Evolutionary conservation across 805 yeast genomes (phyloP), one percentile per base, ranked within the genome.

Genomic region (Candida awuae): DNA sequence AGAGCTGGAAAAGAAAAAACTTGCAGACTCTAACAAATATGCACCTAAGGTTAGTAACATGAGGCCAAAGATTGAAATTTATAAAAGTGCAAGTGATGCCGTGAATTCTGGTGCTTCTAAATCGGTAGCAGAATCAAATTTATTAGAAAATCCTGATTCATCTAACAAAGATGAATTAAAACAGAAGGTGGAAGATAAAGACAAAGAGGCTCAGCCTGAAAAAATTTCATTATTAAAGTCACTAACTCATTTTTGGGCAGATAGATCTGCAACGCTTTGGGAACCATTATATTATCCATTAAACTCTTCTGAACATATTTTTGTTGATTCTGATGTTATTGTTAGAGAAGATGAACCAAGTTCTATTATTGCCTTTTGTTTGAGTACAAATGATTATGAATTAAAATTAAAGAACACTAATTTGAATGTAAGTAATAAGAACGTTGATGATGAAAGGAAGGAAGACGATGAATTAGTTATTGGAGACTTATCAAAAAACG

Each of bases 291-390:
- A 75, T 15, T 88, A 87, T 59, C 95, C 97, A 2, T 66, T 88
- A 39, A 70, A 63, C 29, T 71, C 87, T 0, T 71, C 81, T 0
- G 97, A 92, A 54, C 97, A 92, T 56, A 75, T 90, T 1, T 92
- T 92, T 65, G 86, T 85, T 15, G 97, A 94, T 54, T 84, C 94
- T 7, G 86, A 84, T 57, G 95, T 92, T 16, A 80, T 92, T 42
- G 90, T 92, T 8, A 67, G 98, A 36, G 99, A 92, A 52, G 96
- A 86, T 57, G 99, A 92, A 56, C 98, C 97, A 8, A 82, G 94
- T 51, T 88, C 97, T 0, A 62, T 92, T 43, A 84, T 94, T 46
- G 94, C 97, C 1, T 88, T 92, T 52, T 90, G 97, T 56, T 63
- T 92, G 44, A 83, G 88, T 38, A 77, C 95, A 0, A 71, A 77